A percentile compares a stretch with the other conserved stretches of the same genome.
These are phyloP conservation scores for Candida sanyaensis DNA, from an alignment of 1,139 yeast species.

Conservation along the genomic window DNA sequence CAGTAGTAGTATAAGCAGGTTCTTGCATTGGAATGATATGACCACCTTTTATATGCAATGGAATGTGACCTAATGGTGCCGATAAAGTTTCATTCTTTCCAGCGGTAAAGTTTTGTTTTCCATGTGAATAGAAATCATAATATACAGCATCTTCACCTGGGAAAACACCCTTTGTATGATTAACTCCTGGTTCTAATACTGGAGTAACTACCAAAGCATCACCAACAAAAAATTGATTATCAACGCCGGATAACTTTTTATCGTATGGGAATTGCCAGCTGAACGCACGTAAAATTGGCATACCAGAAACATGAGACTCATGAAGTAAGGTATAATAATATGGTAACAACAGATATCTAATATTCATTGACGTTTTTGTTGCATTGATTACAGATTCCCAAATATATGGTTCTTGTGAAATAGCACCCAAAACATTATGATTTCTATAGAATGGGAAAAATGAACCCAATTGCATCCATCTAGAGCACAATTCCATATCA, in stretches of 20 bases:
- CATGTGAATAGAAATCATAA: slow-evolving; percentile 35
- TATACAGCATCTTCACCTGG: slow-evolving; percentile 27
- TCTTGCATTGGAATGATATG: slow-evolving; percentile 25
- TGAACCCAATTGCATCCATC: slow-evolving; percentile 28
- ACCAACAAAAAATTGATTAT: slow-evolving; percentile 25
- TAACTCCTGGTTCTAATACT: slow-evolving; percentile 23
- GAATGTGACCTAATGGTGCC: slow-evolving; percentile 26
- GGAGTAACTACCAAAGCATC: slow-evolving; percentile 26
- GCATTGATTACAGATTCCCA: slow-evolving; percentile 23
- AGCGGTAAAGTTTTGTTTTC: slow-evolving; percentile 19
- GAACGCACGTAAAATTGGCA: slow-evolving; percentile 22
- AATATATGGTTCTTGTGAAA: slow-evolving; percentile 24
- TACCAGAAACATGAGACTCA: slow-evolving; percentile 23
- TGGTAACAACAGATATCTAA: slow-evolving; percentile 23
- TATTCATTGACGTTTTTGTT: slow-evolving; percentile 19
- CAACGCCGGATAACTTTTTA: slow-evolving; percentile 17
- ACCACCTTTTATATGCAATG: slow-evolving; percentile 24
- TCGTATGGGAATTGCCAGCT: slow-evolving; percentile 24
- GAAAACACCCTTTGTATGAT: slow-evolving; percentile 25
- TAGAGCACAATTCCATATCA: slow-evolving; percentile 24
- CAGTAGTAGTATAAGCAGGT: slow-evolving; percentile 30
- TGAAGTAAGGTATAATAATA: slow-evolving; percentile 23
- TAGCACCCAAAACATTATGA: slow-evolving; percentile 23
- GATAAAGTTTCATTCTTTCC: slow-evolving; percentile 23
- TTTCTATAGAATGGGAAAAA: slow-evolving; percentile 27